These are phyloP conservation scores for Mycothermus thermophilus DNA, from an alignment of 495 filamentous ascomycete species.

Conservation along the genomic window DNA sequence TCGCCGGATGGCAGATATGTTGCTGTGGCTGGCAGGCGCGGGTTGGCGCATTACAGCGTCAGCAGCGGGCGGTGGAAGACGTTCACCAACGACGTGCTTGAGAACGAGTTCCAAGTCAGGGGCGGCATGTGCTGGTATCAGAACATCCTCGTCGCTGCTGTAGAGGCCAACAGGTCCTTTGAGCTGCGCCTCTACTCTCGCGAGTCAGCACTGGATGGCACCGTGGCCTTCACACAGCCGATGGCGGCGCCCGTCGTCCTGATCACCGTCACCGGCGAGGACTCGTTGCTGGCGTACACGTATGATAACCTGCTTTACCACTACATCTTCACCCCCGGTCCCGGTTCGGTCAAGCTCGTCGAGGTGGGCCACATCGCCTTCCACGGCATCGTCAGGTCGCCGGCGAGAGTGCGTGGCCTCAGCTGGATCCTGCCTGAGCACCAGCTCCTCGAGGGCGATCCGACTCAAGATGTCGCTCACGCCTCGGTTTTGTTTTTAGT, in stretches of 20 bases:
- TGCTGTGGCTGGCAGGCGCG: constrained; percentile 81
- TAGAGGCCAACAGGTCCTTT: constrained; percentile 69
- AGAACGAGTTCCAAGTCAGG: constrained; percentile 80
- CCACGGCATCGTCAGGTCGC: constrained; percentile 88
- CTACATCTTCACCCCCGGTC: constrained; percentile 65
- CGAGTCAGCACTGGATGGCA: constrained; percentile 62
- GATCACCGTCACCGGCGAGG: constrained; percentile 75
- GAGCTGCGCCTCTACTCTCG: constrained; percentile 88
- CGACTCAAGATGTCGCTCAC: constrained; percentile 87
- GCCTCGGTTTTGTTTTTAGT: constrained; percentile 90
- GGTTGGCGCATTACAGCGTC: constrained; percentile 90
- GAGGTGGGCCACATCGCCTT: constrained; percentile 95
- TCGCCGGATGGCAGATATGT: constrained; percentile 90
- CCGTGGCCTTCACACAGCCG: constrained; percentile 57
- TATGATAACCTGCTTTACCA: constrained; percentile 94
- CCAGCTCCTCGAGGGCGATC: constrained; percentile 82
- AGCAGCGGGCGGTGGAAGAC: constrained; percentile 92
- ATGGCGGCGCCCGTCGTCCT: constrained; percentile 75
- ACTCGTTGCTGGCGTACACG: constrained; percentile 91
- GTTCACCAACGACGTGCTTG: constrained; percentile 64
- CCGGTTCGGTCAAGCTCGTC: constrained; percentile 57
- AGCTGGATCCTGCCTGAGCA: constrained; percentile 93
- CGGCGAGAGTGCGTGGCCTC: constrained; percentile 78
- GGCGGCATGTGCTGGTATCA: constrained; percentile 99
- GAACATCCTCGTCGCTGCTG: constrained; percentile 87